phyloP scores from a whole-genome alignment of 495 filamentous ascomycete species.

The Trichodelitschia bisporula region DNA sequence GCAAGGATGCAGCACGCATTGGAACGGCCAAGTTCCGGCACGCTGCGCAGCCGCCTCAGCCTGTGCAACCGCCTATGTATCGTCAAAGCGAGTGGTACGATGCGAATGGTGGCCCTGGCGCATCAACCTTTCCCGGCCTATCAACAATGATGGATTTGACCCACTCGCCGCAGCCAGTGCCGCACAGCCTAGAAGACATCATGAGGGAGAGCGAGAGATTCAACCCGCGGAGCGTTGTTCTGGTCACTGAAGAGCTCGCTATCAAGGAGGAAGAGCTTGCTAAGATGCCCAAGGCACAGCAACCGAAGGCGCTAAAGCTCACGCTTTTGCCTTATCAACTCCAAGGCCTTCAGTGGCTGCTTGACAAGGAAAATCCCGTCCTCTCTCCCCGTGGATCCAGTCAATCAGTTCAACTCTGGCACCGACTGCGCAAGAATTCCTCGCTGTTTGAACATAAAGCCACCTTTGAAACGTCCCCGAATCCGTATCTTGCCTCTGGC shows the following conservation, averaged over 20 bases:
- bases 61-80: too few species aligned
- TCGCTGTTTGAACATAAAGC: slow-evolving; percentile 9
- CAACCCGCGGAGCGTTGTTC: slow-evolving; percentile 39
- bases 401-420: slow-evolving; percentile 65
- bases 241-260: slow-evolving; percentile 45
- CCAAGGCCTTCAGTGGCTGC: slow-evolving; percentile 64
- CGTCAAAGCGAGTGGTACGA: too few species aligned
- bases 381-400: slow-evolving; percentile 34
- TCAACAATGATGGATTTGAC: too few species aligned
- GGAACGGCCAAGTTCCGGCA: too few species aligned
- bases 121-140: too few species aligned
- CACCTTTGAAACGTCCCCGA: slow-evolving; percentile 49
- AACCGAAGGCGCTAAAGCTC: slow-evolving; percentile 36
- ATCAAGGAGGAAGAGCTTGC: slow-evolving; percentile 40
- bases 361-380: slow-evolving; percentile 43
- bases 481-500: slow-evolving; percentile 55
- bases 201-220: slow-evolving; percentile 42
- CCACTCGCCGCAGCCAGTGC: too few species aligned
- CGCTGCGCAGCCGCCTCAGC: too few species aligned
- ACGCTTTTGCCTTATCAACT: slow-evolving; percentile 61
- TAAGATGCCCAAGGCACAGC: slow-evolving; percentile 46
- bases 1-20: too few species aligned
- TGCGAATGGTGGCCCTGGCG: too few species aligned
- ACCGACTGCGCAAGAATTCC: slow-evolving; percentile 19
- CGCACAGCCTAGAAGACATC: slow-evolving; percentile 33